Percentiles rank a stretch among this genome's conserved stretches.
These are phyloP conservation scores for Mycena galopus DNA, from an alignment of 768 basidiomycete genomes.

Conservation along the genomic window DNA sequence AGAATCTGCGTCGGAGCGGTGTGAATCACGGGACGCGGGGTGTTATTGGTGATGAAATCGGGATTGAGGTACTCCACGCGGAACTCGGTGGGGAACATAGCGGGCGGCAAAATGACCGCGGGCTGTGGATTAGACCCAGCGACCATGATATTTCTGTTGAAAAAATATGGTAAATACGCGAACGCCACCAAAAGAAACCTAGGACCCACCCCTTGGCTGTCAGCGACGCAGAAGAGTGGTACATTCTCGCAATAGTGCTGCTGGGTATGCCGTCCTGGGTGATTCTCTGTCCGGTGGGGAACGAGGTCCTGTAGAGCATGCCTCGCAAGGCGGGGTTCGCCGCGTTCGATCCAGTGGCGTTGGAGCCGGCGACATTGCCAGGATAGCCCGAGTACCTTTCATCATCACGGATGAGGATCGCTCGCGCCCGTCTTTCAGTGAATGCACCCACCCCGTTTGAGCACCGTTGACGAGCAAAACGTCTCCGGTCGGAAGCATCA, in stretches of 20 bases:
- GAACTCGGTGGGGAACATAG: slow-evolving; percentile 40
- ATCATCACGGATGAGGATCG: slow-evolving; percentile 57
- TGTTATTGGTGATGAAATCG: slow-evolving; percentile 46
- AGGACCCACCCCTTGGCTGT: slow-evolving; percentile 56
- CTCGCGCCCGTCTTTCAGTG: neutral
- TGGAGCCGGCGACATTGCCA: slow-evolving; percentile 60
- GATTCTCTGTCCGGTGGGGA: slow-evolving; percentile 64
- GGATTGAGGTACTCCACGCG: slow-evolving; percentile 51
- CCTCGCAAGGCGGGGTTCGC: slow-evolving; percentile 25
- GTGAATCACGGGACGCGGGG: slow-evolving; percentile 38
- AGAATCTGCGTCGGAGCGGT: slow-evolving; percentile 44
- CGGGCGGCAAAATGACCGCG: slow-evolving; percentile 47
- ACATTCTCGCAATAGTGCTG: slow-evolving; percentile 64
- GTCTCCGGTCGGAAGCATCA: slow-evolving; percentile 68
- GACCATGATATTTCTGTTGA: slow-evolving; percentile 59
- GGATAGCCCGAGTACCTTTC: slow-evolving; percentile 61
- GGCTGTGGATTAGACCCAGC: slow-evolving; percentile 72
- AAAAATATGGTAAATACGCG: slow-evolving; percentile 37
- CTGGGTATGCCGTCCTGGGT: slow-evolving; percentile 57
- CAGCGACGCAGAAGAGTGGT: slow-evolving; percentile 70
- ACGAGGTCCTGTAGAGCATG: slow-evolving; percentile 54
- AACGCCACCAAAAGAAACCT: too few species aligned
- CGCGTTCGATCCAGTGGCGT: slow-evolving; percentile 22
- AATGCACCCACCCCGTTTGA: slow-evolving; percentile 43
- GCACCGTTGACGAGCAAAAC: slow-evolving; percentile 63